Base-by-base conservation (phyloP, 1,139 yeast genomes). In the Chernovozyma aurita region DNA sequence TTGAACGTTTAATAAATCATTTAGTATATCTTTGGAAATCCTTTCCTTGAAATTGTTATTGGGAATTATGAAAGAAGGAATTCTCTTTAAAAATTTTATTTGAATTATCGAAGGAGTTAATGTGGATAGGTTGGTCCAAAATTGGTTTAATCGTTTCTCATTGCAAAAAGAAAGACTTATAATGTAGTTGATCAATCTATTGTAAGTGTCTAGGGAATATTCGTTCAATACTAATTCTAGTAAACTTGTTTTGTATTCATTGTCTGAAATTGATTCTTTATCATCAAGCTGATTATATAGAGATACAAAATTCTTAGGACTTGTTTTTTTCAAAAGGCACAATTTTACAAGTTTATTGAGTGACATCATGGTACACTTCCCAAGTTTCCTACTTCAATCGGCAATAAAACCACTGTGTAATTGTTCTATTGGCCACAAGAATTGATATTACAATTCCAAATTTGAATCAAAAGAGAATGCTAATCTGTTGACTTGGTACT, bases 281-380 rank as follows among this genome's bases (percentile, higher is more conserved):
- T 41, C 39, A 31, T 46, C 41, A 14, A 55, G 41, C 37, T 55
- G 55, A 18, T 43, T 40, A 39, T 44, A 55, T 15, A 57, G 37
- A 5, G 43, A 41, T 2, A 49, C 30, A 37, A 57, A 57, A 15
- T 43, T 47, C 32, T 45, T 43, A 27, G 44, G 44, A 0, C 50
- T 24, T 1, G 50, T 37, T 28, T 43, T 46, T 25, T 50, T 34
- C 20, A 35, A 39, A 22, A 47, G 40, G 6, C 52, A 38, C n/a
- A 44, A 40, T 16, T 36, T 40, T 7, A 54, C 39, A 18, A 55
- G 41, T 34, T 40, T 48, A 20, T 44, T 41, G 18, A 49, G 42
- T 3, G 52, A 32, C 18, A 40, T 24, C n/a, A 26, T 26, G 25
- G 25, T 22, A 22, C n/a, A 22, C n/a, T 22, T n/a, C 11, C 25